Conservation (phyloP, 495 filamentous ascomycete genomes). For the Rhypophila decipiens region DNA sequence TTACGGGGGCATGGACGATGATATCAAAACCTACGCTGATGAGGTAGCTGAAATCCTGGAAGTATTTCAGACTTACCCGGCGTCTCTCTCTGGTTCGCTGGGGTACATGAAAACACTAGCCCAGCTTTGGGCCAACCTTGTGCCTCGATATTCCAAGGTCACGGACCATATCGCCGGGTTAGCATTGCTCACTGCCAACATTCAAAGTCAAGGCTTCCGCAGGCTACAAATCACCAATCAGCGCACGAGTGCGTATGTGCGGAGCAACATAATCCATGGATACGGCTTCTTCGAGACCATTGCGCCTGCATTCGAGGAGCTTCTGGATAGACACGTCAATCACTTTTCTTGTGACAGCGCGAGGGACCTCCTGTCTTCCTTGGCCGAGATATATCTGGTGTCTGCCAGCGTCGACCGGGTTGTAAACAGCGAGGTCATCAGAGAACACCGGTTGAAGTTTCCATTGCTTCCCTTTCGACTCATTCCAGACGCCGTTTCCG, state of each 20-base stretch:
- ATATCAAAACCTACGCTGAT: slow-evolving; percentile 20
- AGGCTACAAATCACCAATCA: slow-evolving; percentile 10
- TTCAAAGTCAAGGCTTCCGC: slow-evolving; percentile 23
- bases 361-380: slow-evolving; percentile 22
- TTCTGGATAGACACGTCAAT: slow-evolving; percentile 45
- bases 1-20: slow-evolving; percentile 16
- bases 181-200: slow-evolving; percentile 24
- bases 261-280: slow-evolving; percentile 23
- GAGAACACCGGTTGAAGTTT: slow-evolving; percentile 22
- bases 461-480: slow-evolving; percentile 21
- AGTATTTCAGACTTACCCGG: slow-evolving; percentile 23
- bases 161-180: slow-evolving; percentile 35
- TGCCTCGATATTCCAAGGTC: slow-evolving; percentile 34
- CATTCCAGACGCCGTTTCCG: slow-evolving; percentile 42
- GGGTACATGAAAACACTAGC: slow-evolving; percentile 21
- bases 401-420: slow-evolving; percentile 33
- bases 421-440: slow-evolving; percentile 24
- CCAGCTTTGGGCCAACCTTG: slow-evolving; percentile 20
- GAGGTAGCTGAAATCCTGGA: slow-evolving; percentile 24
- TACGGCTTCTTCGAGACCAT: slow-evolving; percentile 34
- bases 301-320: slow-evolving; percentile 30
- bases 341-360: slow-evolving; percentile 39
- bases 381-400: slow-evolving; percentile 35
- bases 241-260: slow-evolving; percentile 11
- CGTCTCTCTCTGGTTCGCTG: slow-evolving; percentile 8